phyloP scores from a whole-genome alignment of 208 protist species.

The Acanthamoeba culbertsoni region DNA sequence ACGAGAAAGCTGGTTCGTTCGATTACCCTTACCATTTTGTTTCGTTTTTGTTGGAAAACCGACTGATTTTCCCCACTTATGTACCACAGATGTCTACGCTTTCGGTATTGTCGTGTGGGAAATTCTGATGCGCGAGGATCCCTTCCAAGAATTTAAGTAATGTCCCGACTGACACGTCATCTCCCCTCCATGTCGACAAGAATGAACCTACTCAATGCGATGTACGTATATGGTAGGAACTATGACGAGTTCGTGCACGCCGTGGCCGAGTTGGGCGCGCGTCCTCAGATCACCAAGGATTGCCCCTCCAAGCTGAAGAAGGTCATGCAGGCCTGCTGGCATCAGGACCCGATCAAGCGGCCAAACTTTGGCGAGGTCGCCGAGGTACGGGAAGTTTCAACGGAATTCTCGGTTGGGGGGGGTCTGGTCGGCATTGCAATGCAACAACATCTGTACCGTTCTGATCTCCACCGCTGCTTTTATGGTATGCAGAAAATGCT shows the following conservation, averaged over 20 bases:
- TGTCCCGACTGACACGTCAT: background rate
- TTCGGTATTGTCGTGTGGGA: constrained; percentile 27
- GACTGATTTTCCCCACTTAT: background rate
- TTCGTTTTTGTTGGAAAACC: background rate
- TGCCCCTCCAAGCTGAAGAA: background rate
- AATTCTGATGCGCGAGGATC: constrained; percentile 24
- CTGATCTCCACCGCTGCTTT: background rate
- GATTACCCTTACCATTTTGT: background rate
- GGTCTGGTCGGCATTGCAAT: too few relatives aligned
- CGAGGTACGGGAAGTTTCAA: background rate
- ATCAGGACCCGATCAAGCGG: constrained; percentile 13
- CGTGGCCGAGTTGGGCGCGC: background rate
- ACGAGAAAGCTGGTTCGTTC: constrained; percentile 33
- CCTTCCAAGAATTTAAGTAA: constrained; percentile 32
- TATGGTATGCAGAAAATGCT: constrained; percentile 6
- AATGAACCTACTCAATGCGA: background rate
- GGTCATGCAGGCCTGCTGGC: constrained; percentile 39
- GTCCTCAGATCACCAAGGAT: background rate
- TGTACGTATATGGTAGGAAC: background rate
- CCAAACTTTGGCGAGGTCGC: constrained; percentile 18
- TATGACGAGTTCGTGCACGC: constrained; percentile 16
- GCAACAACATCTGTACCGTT: background rate
- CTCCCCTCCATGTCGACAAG: background rate
- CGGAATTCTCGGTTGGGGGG: background rate
- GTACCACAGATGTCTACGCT: constrained; percentile 3